phyloP scores from a whole-genome alignment of 106 monocot genomes.

The Dendrobium officinale region DNA sequence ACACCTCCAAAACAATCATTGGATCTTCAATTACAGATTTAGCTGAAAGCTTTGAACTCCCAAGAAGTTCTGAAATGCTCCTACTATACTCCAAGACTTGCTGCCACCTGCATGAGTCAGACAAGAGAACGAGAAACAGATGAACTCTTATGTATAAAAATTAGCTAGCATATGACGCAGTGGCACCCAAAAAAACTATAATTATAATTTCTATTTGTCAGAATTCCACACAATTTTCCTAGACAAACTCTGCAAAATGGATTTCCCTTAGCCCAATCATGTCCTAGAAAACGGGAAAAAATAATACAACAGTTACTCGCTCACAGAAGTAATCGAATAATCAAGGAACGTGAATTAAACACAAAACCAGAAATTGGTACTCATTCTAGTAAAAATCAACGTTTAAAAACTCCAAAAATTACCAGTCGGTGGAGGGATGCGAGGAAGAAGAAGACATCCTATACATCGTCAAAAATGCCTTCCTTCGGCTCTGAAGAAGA shows the following conservation, averaged over 20 bases:
- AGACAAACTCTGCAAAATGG: background rate
- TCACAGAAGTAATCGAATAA: background rate
- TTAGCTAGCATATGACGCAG: too few relatives aligned
- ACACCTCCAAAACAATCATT: constrained; percentile 50
- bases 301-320: too few relatives aligned
- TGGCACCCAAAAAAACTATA: background rate
- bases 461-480: constrained; percentile 30
- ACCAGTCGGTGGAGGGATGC: constrained; percentile 45
- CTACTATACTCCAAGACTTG: constrained; percentile 75
- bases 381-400: background rate
- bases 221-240: background rate
- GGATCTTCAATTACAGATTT: constrained; percentile 53
- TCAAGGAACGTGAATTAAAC: background rate
- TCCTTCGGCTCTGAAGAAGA: constrained; percentile 71
- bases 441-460: constrained; percentile 28
- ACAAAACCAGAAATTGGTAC: background rate
- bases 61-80: constrained; percentile 58
- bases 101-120: constrained; percentile 46
- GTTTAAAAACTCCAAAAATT: background rate
- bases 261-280: background rate
- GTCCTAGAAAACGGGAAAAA: too few relatives aligned
- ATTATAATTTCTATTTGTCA: background rate
- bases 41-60: constrained; percentile 16
- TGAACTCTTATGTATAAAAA: background rate
- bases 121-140: background rate